Percentiles rank a stretch among this genome's conserved stretches.
These are phyloP conservation scores for Clarireedia paspali DNA, from an alignment of 2,329 filamentous ascomycete species.

Conservation along the genomic window DNA sequence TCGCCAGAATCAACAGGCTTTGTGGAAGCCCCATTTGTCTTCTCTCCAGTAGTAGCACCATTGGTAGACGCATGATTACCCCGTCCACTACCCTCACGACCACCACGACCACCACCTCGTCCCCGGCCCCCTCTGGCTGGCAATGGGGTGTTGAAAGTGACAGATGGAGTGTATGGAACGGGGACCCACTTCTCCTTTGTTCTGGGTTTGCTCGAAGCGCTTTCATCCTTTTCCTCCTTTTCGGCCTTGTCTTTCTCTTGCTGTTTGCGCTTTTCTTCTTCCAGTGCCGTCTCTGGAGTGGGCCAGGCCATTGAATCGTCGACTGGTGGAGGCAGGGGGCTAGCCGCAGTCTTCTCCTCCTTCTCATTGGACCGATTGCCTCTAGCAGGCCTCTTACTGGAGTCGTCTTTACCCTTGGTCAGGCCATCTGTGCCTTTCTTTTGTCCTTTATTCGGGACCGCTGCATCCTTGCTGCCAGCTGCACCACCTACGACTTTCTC, in stretches of 20 bases:
- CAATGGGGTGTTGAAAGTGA: slow-evolving; percentile 79
- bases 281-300: slow-evolving; percentile 72
- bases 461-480: slow-evolving; percentile 28
- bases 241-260: slow-evolving; percentile 59
- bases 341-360: slow-evolving; percentile 27
- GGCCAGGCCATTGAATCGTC: slow-evolving; percentile 81
- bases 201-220: slow-evolving; percentile 43
- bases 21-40: slow-evolving; percentile 14
- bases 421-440: slow-evolving; percentile 34
- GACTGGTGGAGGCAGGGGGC: slow-evolving; percentile 52
- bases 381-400: slow-evolving; percentile 25
- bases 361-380: slow-evolving; percentile 25
- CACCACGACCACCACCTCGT: slow-evolving; percentile 33
- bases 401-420: slow-evolving; percentile 25
- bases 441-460: slow-evolving; percentile 31
- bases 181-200: slow-evolving; percentile 80
- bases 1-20: slow-evolving; percentile 7
- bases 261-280: slow-evolving; percentile 68
- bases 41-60: slow-evolving; percentile 21
- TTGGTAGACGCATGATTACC: slow-evolving; percentile 22
- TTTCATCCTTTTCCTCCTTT: slow-evolving; percentile 57
- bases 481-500: slow-evolving; percentile 23
- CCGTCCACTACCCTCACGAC: slow-evolving; percentile 33
- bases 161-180: slow-evolving; percentile 74
- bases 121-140: slow-evolving; percentile 52